phyloP scores from a whole-genome alignment of 257 asterid genomes.

The Salvia miltiorrhiza region DNA sequence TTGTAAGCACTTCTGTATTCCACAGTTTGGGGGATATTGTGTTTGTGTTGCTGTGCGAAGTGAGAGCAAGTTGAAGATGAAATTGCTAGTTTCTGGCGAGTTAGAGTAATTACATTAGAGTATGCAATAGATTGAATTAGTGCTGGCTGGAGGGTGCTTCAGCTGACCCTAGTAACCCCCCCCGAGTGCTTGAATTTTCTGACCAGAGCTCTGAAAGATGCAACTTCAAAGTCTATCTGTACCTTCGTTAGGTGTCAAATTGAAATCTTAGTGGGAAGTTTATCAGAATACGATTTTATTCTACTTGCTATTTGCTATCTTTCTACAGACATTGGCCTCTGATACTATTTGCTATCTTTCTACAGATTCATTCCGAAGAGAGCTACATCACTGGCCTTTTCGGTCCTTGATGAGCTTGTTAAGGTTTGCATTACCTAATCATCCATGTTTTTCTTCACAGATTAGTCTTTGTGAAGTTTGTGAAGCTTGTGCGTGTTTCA shows the following conservation, averaged over 20 bases:
- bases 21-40: too few species aligned
- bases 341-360: slow-evolving; percentile 4
- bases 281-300: too few species aligned
- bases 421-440: slow-evolving; percentile 44
- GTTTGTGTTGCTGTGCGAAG: slow-evolving; percentile 7
- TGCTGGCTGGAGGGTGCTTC: neutral
- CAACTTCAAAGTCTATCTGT: neutral
- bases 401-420: slow-evolving; percentile 59
- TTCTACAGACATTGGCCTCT: too few species aligned
- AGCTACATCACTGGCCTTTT: slow-evolving; percentile 78
- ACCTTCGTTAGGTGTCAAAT: neutral
- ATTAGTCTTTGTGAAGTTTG: too few species aligned
- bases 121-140: neutral
- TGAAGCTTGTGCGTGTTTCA: too few species aligned
- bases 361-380: slow-evolving; percentile 78
- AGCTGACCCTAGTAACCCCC: too few species aligned
- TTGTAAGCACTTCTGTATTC: slow-evolving; percentile 11
- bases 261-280: neutral
- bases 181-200: neutral
- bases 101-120: neutral
- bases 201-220: too few species aligned
- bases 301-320: too few species aligned
- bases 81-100: neutral
- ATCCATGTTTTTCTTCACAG: slow-evolving; percentile 5
- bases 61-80: neutral